Base-by-base conservation (phyloP, 2,329 filamentous ascomycete species). In the Diplodia mutila region DNA sequence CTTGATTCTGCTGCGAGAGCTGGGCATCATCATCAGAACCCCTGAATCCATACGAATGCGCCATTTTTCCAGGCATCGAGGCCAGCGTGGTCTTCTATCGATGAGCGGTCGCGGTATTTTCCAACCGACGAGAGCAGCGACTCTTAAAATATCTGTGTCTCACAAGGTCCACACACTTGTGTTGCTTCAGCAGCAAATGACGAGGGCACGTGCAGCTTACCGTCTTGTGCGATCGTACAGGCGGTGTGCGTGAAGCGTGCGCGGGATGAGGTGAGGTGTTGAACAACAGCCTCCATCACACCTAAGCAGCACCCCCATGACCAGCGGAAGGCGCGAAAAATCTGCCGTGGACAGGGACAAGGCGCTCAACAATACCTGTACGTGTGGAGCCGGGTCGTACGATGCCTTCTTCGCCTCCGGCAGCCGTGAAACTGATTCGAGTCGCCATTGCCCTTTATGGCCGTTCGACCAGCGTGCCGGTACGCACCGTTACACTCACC, bases 341-440 rank as follows among this genome's bases (percentile, higher is more conserved):
- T 49, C 57, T n/a, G 57, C 59, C 42, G 46, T 34, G n/a, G 23
- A 37, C 59, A 51, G 59, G 27, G 59, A 63, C 59, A 63, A 51
- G 59, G 59, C 57, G 25, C 57, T 61, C 46, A 61, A 63, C 59
- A 37, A 51, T 23, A 51, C 42, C 34, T 63, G 59, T 63, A 51
- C 46, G 48, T 63, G 59, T 63, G 59, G 59, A 63, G 59, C 59
- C 53, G 37, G n/a, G 59, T 63, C 59, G 59, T 63, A 63, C 59
- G 59, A 63, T 51, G 42, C 59, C 59, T 16, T 63, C 27, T 49
- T 63, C 59, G 42, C 42, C 42, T 32, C 59, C 59, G 42, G 42
- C 42, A 49, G 46, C 42, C 59, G 59, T 63, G 59, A 46, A 63
- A 63, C 59, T 63, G 59, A 63, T 63, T 63, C 59, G 59, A 63